Evolutionary conservation across 192 early-diverging fungal genomes (phyloP), one percentile per base, ranked within the genome.

Genomic region (Rhizophagus clarus): DNA sequence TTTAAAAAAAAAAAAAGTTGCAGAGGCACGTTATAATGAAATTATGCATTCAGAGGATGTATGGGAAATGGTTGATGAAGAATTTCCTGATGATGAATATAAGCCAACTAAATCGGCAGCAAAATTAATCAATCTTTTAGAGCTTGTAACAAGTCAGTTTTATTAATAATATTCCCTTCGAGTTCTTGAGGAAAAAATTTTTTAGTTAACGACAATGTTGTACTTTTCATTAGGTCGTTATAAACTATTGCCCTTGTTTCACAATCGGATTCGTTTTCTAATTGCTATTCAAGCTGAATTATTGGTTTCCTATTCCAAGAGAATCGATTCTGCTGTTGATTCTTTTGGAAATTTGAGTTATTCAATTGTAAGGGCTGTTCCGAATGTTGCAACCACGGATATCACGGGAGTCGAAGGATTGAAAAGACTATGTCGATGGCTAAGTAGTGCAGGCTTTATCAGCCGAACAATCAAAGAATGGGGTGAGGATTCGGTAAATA

Each of bases 201-300:
- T 22, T 77, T 49, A 7, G 14, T 14, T 20, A 1, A 28, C 15
- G 2, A 8, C 37, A 42, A 45, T 56, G 5, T 56, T 64, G 11
- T 28, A 61, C n/a, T 61, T 62, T 60, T 70, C 60, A 37, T 8
- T 78, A 89, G 90, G 90, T 66, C 88, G 91, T 3, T 93, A 91
- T 72, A 77, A 85, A 6, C 81, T 87, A 8, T 80, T 93, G 17
- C 91, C 93, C 2, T 80, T 87, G 61, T 81, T 91, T 63, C 85
- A 87, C 63, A 91, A 90, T 51, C 86, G 84, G 24, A 70, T 91
- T 15, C 88, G 87, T 34, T 87, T 93, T 32, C 72, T 93, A 26
- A 81, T 89, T 9, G 89, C 90, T 34, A 87, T 90, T 31, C 93
- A 93, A 80, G 81, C 93, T 47, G 89, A 89, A 32, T 49, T 94